Conservation (phyloP, 2,329 filamentous ascomycete species). For the Cercospora brassicicola region DNA sequence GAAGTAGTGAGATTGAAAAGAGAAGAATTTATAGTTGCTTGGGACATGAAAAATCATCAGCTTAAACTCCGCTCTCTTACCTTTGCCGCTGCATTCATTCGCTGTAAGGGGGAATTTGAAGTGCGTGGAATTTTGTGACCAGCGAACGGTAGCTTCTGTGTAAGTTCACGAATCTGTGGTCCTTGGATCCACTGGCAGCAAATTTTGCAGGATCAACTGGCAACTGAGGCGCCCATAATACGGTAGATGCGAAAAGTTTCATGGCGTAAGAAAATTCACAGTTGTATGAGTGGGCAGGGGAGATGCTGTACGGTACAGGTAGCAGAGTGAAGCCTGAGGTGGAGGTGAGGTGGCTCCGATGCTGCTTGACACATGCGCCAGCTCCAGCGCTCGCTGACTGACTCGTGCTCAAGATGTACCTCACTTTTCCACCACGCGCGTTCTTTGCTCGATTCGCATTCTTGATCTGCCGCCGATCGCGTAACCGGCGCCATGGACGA, state of each 20-base stretch:
- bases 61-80: not conserved
- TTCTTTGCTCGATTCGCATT: not conserved
- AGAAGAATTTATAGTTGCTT: not conserved
- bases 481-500: constrained; percentile 70
- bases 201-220: not conserved
- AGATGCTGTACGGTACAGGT: too few relatives aligned
- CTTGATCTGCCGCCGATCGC: not conserved
- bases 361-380: not conserved
- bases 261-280: not conserved
- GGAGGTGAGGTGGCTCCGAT: not conserved
- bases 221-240: not conserved
- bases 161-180: not conserved
- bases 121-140: not conserved
- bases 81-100: not conserved
- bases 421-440: not conserved
- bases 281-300: not conserved
- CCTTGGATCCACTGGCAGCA: not conserved
- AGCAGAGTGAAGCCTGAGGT: not conserved
- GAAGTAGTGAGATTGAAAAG: not conserved
- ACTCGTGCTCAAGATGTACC: not conserved
- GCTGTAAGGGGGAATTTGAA: not conserved
- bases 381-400: not conserved
- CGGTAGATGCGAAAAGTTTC: not conserved
- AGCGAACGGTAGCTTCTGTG: not conserved
- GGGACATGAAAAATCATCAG: not conserved